A percentile compares a stretch with the other conserved stretches of the same genome.
phyloP scores from a whole-genome alignment of 2,329 filamentous ascomycete genomes.

The Penicillium concentricum region DNA sequence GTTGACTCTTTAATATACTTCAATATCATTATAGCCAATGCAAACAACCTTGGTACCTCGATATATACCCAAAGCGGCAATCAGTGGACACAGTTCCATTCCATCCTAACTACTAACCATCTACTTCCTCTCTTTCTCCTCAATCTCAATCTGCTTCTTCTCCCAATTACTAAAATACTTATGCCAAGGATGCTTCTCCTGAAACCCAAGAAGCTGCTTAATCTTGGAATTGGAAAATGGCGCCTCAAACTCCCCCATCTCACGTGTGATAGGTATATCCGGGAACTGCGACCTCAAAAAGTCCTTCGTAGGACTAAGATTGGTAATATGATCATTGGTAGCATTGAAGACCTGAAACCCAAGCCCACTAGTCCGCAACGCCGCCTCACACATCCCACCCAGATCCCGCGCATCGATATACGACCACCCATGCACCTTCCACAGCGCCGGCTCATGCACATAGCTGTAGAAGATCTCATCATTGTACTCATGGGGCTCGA shows the following conservation, averaged over 20 bases:
- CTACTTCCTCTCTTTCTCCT: neutral
- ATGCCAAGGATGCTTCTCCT: slow-evolving; percentile 51
- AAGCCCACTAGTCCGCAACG: slow-evolving; percentile 51
- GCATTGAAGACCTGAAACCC: slow-evolving; percentile 65
- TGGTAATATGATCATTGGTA: slow-evolving; percentile 61
- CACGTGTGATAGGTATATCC: slow-evolving; percentile 51
- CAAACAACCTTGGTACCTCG: neutral
- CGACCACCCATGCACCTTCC: slow-evolving; percentile 61
- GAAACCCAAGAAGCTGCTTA: slow-evolving; percentile 56
- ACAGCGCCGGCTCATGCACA: slow-evolving; percentile 50
- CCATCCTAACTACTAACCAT: neutral
- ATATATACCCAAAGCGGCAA: neutral
- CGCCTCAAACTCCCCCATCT: slow-evolving; percentile 59
- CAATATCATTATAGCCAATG: neutral
- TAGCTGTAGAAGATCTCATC: slow-evolving; percentile 51
- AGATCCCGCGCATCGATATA: slow-evolving; percentile 64
- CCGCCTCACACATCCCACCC: slow-evolving; percentile 59
- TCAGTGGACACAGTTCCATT: neutral
- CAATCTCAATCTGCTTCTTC: slow-evolving; percentile 7
- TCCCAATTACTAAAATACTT: slow-evolving; percentile 21
- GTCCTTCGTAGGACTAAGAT: slow-evolving; percentile 48
- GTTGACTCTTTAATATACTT: neutral
- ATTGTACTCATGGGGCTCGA: slow-evolving; percentile 61
- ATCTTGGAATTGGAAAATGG: slow-evolving; percentile 63
- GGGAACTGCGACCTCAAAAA: slow-evolving; percentile 53